Conservation (phyloP, 108 stramenopile genomes). For the Epithemia pelagica region DNA sequence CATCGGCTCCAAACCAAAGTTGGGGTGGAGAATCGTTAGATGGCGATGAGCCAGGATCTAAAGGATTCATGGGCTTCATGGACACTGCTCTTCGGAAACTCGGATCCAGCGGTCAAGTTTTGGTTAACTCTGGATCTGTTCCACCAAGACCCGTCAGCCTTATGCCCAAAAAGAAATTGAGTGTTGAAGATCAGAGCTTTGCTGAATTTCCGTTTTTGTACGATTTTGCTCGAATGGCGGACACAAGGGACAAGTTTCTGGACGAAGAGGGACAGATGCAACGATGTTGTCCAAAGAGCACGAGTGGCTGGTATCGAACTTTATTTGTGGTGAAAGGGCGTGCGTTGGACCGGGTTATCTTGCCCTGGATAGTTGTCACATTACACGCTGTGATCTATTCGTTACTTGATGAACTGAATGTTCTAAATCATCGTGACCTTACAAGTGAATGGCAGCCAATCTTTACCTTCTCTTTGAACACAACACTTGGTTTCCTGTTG, state of each 20-base stretch:
- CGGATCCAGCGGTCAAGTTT: background rate
- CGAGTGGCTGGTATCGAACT: constrained; percentile 20
- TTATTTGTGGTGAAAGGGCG: constrained; percentile 25
- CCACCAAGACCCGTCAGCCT: background rate
- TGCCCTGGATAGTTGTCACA: constrained; percentile 13
- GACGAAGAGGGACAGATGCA: constrained; percentile 21
- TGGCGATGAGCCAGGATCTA: no score
- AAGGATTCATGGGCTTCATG: background rate
- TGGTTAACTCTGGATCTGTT: background rate
- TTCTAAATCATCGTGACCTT: background rate
- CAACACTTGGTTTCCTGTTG: constrained; percentile 33
- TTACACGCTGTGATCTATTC: constrained; percentile 26
- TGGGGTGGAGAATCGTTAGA: no score
- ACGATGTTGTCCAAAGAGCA: constrained; percentile 24
- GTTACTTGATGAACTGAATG: constrained; percentile 3
- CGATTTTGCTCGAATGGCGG: background rate
- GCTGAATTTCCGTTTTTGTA: constrained; percentile 1
- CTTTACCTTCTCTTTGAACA: constrained; percentile 19
- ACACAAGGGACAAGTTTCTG: constrained; percentile 6
- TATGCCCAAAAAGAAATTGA: background rate
- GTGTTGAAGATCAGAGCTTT: background rate
- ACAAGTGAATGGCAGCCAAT: constrained; percentile 13
- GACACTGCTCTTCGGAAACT: background rate
- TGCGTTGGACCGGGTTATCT: constrained; percentile 24
- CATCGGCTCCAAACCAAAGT: no score